Conservation (phyloP, 208 protist genomes). For the Leishmania guyanensis region DNA sequence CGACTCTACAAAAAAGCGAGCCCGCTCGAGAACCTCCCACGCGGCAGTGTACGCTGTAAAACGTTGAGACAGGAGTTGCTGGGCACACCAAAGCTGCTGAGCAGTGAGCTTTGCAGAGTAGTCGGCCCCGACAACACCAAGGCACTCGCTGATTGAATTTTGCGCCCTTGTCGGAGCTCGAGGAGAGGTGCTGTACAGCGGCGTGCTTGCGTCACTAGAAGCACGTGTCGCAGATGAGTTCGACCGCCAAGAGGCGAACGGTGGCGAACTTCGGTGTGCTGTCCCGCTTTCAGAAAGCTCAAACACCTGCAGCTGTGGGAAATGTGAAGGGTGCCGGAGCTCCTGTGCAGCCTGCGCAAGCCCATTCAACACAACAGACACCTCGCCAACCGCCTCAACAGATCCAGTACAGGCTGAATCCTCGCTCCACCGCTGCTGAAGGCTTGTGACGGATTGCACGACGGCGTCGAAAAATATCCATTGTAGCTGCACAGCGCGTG, state of each 20-base stretch:
- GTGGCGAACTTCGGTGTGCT: conserved; percentile 14
- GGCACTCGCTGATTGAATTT: conserved; percentile 12
- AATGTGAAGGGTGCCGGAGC: not conserved
- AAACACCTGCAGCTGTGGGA: conserved; percentile 23
- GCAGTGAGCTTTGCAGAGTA: conserved; percentile 31
- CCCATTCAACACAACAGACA: conserved; percentile 14
- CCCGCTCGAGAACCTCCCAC: conserved; percentile 37
- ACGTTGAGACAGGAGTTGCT: conserved; percentile 40
- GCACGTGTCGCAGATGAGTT: not conserved
- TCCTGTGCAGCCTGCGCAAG: conserved; percentile 9
- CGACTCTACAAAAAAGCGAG: conserved; percentile 25
- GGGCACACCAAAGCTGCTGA: conserved; percentile 45
- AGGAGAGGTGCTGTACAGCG: not conserved
- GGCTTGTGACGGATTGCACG: not conserved
- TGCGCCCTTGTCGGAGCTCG: not conserved
- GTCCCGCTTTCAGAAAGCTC: conserved; percentile 6
- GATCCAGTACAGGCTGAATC: not conserved
- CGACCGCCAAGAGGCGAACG: conserved; percentile 13
- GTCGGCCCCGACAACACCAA: conserved; percentile 18
- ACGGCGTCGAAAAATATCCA: conserved; percentile 23
- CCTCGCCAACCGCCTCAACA: conserved; percentile 12
- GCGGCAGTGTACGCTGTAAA: conserved; percentile 35
- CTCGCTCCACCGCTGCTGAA: conserved; percentile 2
- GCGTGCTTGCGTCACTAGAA: not conserved
- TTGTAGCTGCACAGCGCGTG: conserved; percentile 28